Evolutionary conservation across 345 rosid genomes (phyloP), one percentile per base, ranked within the genome.

Genomic region (Raphanus sativus): DNA sequence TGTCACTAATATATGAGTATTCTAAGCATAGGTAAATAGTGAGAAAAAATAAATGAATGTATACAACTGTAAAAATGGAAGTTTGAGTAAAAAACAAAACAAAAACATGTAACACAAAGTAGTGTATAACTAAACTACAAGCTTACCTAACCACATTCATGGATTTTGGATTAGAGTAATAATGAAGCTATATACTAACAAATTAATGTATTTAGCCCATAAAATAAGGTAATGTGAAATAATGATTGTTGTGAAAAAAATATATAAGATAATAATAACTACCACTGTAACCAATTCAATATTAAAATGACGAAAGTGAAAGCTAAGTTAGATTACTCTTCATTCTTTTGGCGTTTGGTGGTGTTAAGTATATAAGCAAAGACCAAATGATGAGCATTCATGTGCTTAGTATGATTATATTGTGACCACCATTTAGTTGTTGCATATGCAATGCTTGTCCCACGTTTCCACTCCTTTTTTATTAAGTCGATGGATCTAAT

Each of bases 381-480:
- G 80, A 77, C 80, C 75, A 70, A 77, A 77, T 77, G 59, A 77
- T 77, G 70, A 70, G 80, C 70, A 77, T 77, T 70, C 80, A 77
- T 77, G 70, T 77, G 80, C 80, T 77, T 69, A 63, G 42, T 70
- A 77, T 77, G 75, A 77, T 77, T 77, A 62, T 69, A 62, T 8
- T 36, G 70, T 77, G 75, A 70, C 75, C 75, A 70, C 75, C 29
- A 77, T 62, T 62, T 62, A 36, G 42, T 56, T 62, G 26, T 69
- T 52, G 70, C 75, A 62, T 77, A 77, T 70, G 80, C 28, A 10
- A 36, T 77, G 75, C 75, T 77, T 70, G 65, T 38, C 65, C 24
- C 63, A 11, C 54, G 75, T 77, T 38, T 33, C 69, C 12, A 67
- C 62, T 17, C 62, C 29, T 62, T 52, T 70, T 50, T 32, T 17